A percentile compares a stretch with the other conserved stretches of the same genome.
These are phyloP conservation scores for Rhinocladiella mackenziei DNA, from an alignment of 2,329 filamentous ascomycete species.

Conservation along the genomic window DNA sequence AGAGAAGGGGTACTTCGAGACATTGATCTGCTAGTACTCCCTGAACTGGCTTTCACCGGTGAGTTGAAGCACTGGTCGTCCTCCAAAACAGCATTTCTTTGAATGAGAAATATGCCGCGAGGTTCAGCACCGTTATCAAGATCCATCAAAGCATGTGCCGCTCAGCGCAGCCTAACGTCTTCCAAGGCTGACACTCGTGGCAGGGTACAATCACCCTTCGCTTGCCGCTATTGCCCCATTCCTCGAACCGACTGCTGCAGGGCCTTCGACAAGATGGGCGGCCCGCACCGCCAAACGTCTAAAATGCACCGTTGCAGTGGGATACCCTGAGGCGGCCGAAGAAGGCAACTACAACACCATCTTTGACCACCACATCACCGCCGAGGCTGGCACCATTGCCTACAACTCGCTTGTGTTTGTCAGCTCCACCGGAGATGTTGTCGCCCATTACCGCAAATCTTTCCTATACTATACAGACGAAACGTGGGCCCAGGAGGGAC, in stretches of 20 bases:
- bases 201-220: conserved; percentile 62
- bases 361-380: conserved; percentile 23
- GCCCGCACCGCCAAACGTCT: conserved; percentile 51
- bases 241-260: conserved; percentile 55
- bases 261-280: conserved; percentile 57
- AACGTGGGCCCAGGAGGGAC: conserved; percentile 57
- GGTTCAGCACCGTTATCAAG: background rate
- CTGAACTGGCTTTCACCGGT: conserved; percentile 61
- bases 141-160: no score
- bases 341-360: conserved; percentile 27
- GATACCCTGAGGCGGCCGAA: conserved; percentile 54
- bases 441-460: conserved; percentile 60
- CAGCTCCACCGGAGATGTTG: conserved; percentile 49
- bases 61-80: conserved; percentile 22
- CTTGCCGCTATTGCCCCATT: conserved; percentile 55
- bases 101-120: no score
- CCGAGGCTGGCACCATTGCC: conserved; percentile 22
- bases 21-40: conserved; percentile 58
- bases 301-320: conserved; percentile 59
- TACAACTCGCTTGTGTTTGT: conserved; percentile 61
- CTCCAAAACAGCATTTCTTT: background rate
- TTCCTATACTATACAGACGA: conserved; percentile 66
- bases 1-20: conserved; percentile 25
- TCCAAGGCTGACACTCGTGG: conserved; percentile 9
- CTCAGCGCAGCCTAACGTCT: no score